Base-by-base conservation (phyloP, 2,329 filamentous ascomycete species). In the Coleophoma cylindrospora region DNA sequence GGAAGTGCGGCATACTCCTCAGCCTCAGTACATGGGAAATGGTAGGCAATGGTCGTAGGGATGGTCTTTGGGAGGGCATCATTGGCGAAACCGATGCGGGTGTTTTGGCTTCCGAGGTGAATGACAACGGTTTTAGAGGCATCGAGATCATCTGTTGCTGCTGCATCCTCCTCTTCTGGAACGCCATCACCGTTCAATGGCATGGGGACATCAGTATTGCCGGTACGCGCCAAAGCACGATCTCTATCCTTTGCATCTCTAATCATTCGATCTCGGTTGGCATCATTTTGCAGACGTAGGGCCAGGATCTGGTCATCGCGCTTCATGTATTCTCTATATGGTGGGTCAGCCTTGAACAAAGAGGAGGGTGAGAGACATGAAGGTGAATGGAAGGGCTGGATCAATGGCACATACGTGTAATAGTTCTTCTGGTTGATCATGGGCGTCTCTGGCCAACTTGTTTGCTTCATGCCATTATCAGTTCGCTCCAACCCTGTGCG, bases 381-480 rank as follows among this genome's bases (percentile, higher is more conserved):
- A 49, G 47, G 36, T 40, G 27, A 27, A 27, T 27, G 27, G 9
- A 6, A 8, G 27, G 6, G 27, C 27, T 27, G 27, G 9, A 8
- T 27, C 27, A 27, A 27, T 27, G 27, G 27, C 15, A 74, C 84
- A 54, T 77, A 94, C 89, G 91, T 96, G 69, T 96, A 96, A 70
- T 99, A 99, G 70, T 99, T 99, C 75, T 99, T 99, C 70, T 99
- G 94, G 67, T 99, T 99, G 71, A 99, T 99, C 62, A 94, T 89
- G 40, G 82, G 79, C 51, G 96, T 84, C 64, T 94, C 87, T 10
- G 94, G 92, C 92, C 94, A 99, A 68, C 80, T 95, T 44, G 91
- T 89, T 65, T 94, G 82, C 66, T 91, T 94, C 86, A 99, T 92
- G 72, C 92, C 91, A 81, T 99, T 99, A 75, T 99, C 94, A 53